Percentiles rank a stretch among this genome's conserved stretches.
Conservation (phyloP, 2,329 filamentous ascomycete species). For the Chrysosphaeria jannelii region DNA sequence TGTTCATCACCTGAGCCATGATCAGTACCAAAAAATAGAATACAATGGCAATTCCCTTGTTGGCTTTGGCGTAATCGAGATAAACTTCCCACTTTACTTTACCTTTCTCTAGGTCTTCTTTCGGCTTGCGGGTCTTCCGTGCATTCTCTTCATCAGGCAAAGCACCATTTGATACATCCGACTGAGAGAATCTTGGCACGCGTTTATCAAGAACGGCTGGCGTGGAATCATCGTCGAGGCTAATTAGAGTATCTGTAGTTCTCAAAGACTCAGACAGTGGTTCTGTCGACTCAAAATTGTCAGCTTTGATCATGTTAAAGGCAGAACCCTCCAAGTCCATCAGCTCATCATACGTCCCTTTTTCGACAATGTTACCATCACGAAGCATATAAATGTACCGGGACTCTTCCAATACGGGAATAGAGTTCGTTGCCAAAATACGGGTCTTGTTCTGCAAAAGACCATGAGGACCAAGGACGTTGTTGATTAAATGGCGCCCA, state of each 20-base stretch:
- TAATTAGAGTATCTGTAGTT: too few relatives aligned
- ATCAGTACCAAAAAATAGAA: conserved; percentile 55
- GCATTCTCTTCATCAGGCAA: conserved; percentile 57
- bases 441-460: conserved; percentile 76
- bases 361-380: conserved; percentile 58
- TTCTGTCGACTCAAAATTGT: too few relatives aligned
- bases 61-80: conserved; percentile 76
- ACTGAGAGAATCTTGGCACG: too few relatives aligned
- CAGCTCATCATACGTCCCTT: conserved; percentile 69
- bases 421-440: conserved; percentile 85
- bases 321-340: conserved; percentile 86
- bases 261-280: too few relatives aligned
- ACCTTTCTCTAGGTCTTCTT: conserved; percentile 76
- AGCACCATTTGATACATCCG: too few relatives aligned
- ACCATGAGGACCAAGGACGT: conserved; percentile 64
- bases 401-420: conserved; percentile 61
- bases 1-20: conserved; percentile 50
- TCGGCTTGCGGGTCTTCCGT: conserved; percentile 45
- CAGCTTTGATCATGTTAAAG: conserved; percentile 51
- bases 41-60: conserved; percentile 56
- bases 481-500: conserved; percentile 89
- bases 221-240: too few relatives aligned
- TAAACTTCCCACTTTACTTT: conserved; percentile 98
- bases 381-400: conserved; percentile 68
- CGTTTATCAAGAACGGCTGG: too few relatives aligned